Evolutionary conservation across 805 yeast species (phyloP).

Genomic region (Cephaloascus albidus): DNA sequence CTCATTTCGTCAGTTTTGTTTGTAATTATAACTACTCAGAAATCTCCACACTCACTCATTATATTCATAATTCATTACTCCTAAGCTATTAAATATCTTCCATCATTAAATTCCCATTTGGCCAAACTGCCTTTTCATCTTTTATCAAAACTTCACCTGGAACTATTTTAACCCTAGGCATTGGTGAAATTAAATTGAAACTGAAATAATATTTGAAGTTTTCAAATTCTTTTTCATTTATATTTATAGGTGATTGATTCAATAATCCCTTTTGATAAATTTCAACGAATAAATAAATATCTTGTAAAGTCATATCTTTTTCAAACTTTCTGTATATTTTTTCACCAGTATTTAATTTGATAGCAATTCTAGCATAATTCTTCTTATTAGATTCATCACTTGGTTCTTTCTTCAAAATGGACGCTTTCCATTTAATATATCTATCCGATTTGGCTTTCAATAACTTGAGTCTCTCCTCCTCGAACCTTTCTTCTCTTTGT

Average conservation of each 20-base stretch:
- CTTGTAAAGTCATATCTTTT: slow-evolving; percentile 40
- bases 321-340: slow-evolving; percentile 44
- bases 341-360: slow-evolving; percentile 55
- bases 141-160: slow-evolving; percentile 18
- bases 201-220: slow-evolving; percentile 35
- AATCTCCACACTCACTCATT: too few species aligned
- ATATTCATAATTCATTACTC: too few species aligned
- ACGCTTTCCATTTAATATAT: neutral
- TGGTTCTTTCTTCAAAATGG: slow-evolving; percentile 5
- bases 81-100: neutral
- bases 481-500: slow-evolving; percentile 19
- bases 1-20: too few species aligned
- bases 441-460: slow-evolving; percentile 6
- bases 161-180: slow-evolving; percentile 42
- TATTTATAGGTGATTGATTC: slow-evolving; percentile 4
- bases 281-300: slow-evolving; percentile 67
- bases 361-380: slow-evolving; percentile 49
- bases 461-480: slow-evolving; percentile 8
- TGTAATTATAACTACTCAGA: too few species aligned
- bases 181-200: slow-evolving; percentile 45
- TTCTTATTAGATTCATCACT: slow-evolving; percentile 5
- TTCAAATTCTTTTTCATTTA: slow-evolving; percentile 14
- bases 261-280: slow-evolving; percentile 21
- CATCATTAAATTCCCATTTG: slow-evolving; percentile 46
- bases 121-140: slow-evolving; percentile 42